Percentiles rank a stretch among this genome's conserved stretches.
phyloP scores from a whole-genome alignment of 192 early-diverging fungal species.

The Backusella morwellensis region DNA sequence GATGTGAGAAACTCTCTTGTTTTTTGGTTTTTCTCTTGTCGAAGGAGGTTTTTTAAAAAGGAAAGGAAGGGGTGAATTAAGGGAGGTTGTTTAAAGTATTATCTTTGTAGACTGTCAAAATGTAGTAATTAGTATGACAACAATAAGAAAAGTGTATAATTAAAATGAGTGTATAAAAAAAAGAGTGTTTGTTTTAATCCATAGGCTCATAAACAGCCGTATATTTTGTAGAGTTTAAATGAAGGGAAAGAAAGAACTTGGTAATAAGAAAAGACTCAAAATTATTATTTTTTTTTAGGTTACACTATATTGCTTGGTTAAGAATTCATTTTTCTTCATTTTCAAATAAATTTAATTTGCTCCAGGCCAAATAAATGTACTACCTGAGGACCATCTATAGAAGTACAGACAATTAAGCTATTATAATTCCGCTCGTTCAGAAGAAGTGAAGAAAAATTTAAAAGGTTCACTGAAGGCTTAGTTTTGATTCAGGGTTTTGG shows the following conservation, averaged over 20 bases:
- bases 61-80: slow-evolving; percentile 9
- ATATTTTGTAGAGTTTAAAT: neutral
- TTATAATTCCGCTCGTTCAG: neutral
- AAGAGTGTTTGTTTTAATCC: neutral
- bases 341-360: slow-evolving; percentile 67
- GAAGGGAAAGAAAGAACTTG: neutral
- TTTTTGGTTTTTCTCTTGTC: neutral
- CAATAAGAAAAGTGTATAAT: neutral
- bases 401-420: slow-evolving; percentile 5
- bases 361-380: slow-evolving; percentile 82
- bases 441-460: neutral
- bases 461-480: slow-evolving; percentile 58
- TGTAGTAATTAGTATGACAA: neutral
- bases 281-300: neutral
- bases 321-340: slow-evolving; percentile 67
- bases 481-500: slow-evolving; percentile 49
- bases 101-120: slow-evolving; percentile 4
- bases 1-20: slow-evolving; percentile 9
- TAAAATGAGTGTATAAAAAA: slow-evolving; percentile 7
- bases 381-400: slow-evolving; percentile 61
- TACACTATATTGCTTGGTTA: slow-evolving; percentile 17
- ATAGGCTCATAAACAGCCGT: neutral
- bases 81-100: neutral
- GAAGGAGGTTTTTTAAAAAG: neutral
- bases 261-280: neutral